Evolutionary conservation across 768 basidiomycete genomes (phyloP), one percentile per base, ranked within the genome.

Genomic region (Xerocomellus amylosporus): DNA sequence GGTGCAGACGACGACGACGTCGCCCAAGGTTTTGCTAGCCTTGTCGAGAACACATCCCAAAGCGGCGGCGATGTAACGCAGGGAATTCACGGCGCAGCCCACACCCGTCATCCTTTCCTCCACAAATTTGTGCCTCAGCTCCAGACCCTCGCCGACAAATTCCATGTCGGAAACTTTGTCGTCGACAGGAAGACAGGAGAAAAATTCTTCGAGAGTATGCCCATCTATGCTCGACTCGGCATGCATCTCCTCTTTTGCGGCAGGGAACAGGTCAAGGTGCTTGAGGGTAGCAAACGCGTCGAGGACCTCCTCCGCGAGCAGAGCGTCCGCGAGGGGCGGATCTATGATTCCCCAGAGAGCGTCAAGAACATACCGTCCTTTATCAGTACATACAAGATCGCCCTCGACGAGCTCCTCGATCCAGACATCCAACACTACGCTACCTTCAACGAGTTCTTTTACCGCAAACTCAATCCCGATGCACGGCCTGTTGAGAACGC

Each of bases 401-500:
- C 80, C 13, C 65, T 77, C 19, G 74, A 75, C 45, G 87, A 92
- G 62, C 79, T 93, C 19, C 71, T 84, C 14, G 67, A 86, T 30
- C 79, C 85, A 2, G 84, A 92, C 65, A 68, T 86, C 45, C 31
- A 40, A 2, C 75, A 80, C 41, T 92, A 92, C 67, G 71, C 70
- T 61, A 82, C 72, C 13, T 90, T 93, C 77, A 93, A 93, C 71
- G 77, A 84, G 7, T 92, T 93, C 75, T 93, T 93, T 74, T 59
- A 49, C 46, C 80, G 84, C 39, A 78, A 82, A 62, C 75, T 91
- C 49, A 78, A 77, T 53, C 74, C 80, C 0, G 80, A 68, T 5
- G 84, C 82, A 5, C 80, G 90, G 7, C 86, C 86, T 0, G 77
- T 88, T 30, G 75, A 83, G 46, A 75, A 80, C 8, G 78, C 74